Evolutionary conservation across 768 basidiomycete genomes (phyloP), one percentile per base, ranked within the genome.

Genomic region (Exsudoporus frostii): DNA sequence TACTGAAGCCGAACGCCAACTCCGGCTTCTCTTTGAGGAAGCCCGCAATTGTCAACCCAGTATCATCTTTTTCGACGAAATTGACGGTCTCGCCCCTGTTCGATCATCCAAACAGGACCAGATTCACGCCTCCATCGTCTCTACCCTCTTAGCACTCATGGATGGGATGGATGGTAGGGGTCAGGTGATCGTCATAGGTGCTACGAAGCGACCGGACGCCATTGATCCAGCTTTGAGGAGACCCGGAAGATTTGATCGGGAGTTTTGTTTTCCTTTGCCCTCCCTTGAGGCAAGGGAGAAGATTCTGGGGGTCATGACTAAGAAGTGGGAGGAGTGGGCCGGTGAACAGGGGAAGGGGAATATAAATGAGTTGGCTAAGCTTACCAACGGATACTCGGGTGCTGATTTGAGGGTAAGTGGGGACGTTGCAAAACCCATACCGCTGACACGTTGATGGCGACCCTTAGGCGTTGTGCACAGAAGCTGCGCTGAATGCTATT

Each of bases 61-160:
- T 58, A 98, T 98, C 71, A 98, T 99, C 65, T 99, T 99, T 76
- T 98, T 99, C 68, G 97, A 99, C 66, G 97, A 99, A 73, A 98
- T 99, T 60, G 97, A 99, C 65, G 97, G 96, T 58, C 83, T 99
- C 19, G 97, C 97, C 13, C 97, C 97, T 2, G 96, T 98, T 2
- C 87, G 97, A 42, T 96, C 93, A n/a, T 90, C 92, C 17, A 98
- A 98, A 65, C 97, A 98, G 64, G 97, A 98, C 67, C 96, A 99
- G 71, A 98, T 98, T 50, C 97, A 98, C 66, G 97, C 97, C 1
- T 94, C 91, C 27, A 94, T 99, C 58, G 97, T 99, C 7, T 92
- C 90, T 46, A 98, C 97, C 0, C 78, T 98, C 9, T 78, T 99
- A 2, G 96, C 97, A 2, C 78, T 98, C 40, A 98, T 98, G 97